A percentile compares a stretch with the other conserved stretches of the same genome.
phyloP scores from a whole-genome alignment of 305 asterid genomes.

The Vinca major region DNA sequence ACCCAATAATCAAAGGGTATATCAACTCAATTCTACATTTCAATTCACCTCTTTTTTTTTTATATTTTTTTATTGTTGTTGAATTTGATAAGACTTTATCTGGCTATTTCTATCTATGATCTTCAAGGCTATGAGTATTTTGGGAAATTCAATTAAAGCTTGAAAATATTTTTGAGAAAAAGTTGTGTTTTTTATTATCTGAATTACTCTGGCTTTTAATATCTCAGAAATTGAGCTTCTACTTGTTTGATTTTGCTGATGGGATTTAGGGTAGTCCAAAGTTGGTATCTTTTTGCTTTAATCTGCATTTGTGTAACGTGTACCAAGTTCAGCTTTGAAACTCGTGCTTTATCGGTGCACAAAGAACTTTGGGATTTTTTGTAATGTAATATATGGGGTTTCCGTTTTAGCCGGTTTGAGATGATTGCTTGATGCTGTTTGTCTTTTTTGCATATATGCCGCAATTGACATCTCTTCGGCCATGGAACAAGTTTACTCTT shows the following conservation, averaged over 20 bases:
- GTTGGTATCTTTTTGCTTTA: neutral
- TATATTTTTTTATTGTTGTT: neutral
- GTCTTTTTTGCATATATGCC: neutral
- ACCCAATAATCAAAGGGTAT: conserved; percentile 61
- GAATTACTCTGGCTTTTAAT: neutral
- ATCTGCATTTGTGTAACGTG: neutral
- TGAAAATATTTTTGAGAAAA: neutral
- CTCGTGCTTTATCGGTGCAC: neutral
- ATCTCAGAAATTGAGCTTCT: neutral
- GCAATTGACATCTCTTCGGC: neutral
- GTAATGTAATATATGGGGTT: neutral
- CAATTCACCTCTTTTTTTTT: conserved; percentile 7
- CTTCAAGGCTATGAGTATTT: neutral
- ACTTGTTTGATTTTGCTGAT: neutral
- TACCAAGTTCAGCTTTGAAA: neutral
- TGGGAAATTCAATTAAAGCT: neutral
- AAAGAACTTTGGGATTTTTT: neutral
- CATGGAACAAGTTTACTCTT: neutral
- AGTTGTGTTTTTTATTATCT: neutral
- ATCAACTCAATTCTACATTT: conserved; percentile 13
- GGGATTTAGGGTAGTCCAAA: neutral
- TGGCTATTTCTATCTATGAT: conserved; percentile 3
- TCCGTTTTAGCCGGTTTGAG: neutral
- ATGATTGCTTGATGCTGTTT: neutral
- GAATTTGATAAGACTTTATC: neutral